A percentile compares a stretch with the other conserved stretches of the same genome.
These are phyloP conservation scores for Bolboschoenus planiculmis DNA, from an alignment of 176 grass and related monocot genomes.

Conservation along the genomic window DNA sequence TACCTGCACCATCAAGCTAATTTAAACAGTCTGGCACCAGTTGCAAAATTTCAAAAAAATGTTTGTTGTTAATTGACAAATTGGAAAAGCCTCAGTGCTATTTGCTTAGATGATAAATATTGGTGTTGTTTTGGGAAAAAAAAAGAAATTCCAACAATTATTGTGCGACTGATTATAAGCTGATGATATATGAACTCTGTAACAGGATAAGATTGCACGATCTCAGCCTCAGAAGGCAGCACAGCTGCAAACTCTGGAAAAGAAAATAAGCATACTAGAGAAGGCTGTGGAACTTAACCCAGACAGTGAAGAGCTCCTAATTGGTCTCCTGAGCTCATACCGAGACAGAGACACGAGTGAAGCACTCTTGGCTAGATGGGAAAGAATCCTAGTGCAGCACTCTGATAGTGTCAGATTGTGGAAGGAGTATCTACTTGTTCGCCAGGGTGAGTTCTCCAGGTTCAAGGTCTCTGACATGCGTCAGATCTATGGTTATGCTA, in stretches of 20 bases:
- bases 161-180: not conserved
- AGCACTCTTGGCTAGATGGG: conserved; percentile 60
- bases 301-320: conserved; percentile 68
- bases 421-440: conserved; percentile 89
- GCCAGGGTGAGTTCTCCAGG: conserved; percentile 82
- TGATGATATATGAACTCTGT: not conserved
- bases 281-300: conserved; percentile 84
- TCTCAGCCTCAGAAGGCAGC: conserved; percentile 72
- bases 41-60: not conserved
- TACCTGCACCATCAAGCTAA: not conserved
- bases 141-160: not conserved
- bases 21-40: not conserved
- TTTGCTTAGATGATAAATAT: not conserved
- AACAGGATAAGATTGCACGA: conserved; percentile 77
- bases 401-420: conserved; percentile 77
- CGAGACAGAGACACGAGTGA: conserved; percentile 61
- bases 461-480: conserved; percentile 85
- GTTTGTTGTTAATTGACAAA: not conserved
- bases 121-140: not conserved
- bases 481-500: conserved; percentile 62
- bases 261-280: conserved; percentile 95
- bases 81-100: not conserved
- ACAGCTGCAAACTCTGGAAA: conserved; percentile 77
- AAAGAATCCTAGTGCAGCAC: conserved; percentile 62
- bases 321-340: conserved; percentile 82